Conservation (phyloP, 164 flowering plant genomes). For the Macadamia tetraphylla region DNA sequence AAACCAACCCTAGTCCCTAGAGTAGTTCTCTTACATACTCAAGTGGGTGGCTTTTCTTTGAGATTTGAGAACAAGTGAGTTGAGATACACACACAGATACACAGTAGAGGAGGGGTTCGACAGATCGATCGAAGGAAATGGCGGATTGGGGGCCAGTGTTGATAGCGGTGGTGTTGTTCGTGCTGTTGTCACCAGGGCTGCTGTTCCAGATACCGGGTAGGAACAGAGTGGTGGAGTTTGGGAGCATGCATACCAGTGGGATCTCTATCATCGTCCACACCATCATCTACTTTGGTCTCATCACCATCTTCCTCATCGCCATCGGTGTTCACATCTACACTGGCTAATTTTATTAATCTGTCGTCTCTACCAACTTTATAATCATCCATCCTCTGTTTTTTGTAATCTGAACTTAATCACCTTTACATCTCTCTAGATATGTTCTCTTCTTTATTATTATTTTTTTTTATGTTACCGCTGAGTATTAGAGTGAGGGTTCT, state of each 20-base stretch:
- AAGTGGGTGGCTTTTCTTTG: too few species aligned
- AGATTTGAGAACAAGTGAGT: too few species aligned
- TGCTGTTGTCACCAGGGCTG: conserved; percentile 52
- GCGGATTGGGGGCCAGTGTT: conserved; percentile 60
- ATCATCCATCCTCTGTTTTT: not conserved
- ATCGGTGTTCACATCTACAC: conserved; percentile 48
- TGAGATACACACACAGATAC: too few species aligned
- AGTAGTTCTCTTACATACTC: too few species aligned
- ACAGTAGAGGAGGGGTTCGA: too few species aligned
- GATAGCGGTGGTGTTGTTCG: conserved; percentile 52
- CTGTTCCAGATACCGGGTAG: conserved; percentile 47
- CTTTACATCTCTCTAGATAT: not conserved
- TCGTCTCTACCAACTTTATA: not conserved
- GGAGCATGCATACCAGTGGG: conserved; percentile 48
- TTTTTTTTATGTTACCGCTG: not conserved
- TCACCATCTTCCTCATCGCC: conserved; percentile 43
- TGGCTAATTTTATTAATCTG: conserved; percentile 14
- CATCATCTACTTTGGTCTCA: conserved; percentile 40
- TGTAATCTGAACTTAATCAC: not conserved
- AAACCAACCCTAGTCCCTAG: too few species aligned
- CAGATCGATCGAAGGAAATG: conserved; percentile 15
- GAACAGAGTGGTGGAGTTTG: conserved; percentile 34
- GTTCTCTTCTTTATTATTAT: not conserved
- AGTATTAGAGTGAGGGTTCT: too few species aligned
- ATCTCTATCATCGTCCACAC: conserved; percentile 42